Evolutionary conservation across 2,329 filamentous ascomycete genomes (phyloP), one percentile per base, ranked within the genome.

Genomic region (Botrytis deweyae): DNA sequence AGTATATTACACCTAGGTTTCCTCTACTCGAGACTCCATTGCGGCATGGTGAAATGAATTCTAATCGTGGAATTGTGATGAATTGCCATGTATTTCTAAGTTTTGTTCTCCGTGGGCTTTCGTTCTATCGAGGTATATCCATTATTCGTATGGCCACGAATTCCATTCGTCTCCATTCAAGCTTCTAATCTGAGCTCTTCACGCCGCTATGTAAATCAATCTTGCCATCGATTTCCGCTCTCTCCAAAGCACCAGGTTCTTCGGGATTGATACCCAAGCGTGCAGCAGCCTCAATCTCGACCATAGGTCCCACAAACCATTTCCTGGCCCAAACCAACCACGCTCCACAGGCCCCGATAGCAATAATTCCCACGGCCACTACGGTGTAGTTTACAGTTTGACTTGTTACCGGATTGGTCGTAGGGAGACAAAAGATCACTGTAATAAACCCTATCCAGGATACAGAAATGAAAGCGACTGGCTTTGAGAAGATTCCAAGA

Each of bases 371-470:
- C 6, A 90, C 88, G 0, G 88, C 88, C 0, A 89, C 88, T 0
- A 86, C 85, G 0, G 88, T 88, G 77, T 90, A 90, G 64, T 90
- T 90, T 36, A 90, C 79, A 6, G 87, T 88, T 81, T 89, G 84
- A n/a, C 81, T 83, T 0, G 85, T 85, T 2, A 89, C 87, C 0
- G 88, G 88, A 78, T 89, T 89, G 16, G 84, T 77, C 0, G 86
- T 86, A 0, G 88, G 88, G 49, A 89, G 81, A 76, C 88, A 89
- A 79, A 89, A 90, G 10, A 88, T 84, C 22, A 90, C 83, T 0
- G 86, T 86, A 70, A 89, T 89, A 75, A 86, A 88, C 3, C 74
- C 78, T 67, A 89, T 88, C 87, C 87, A 90, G 0, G 82, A 68
- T 22, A 83, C 84, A 0, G 86, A 86, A 0, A 85, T 80, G 1